Base-by-base conservation (phyloP, 2,329 filamentous ascomycete species). In the Huntiella decipiens region DNA sequence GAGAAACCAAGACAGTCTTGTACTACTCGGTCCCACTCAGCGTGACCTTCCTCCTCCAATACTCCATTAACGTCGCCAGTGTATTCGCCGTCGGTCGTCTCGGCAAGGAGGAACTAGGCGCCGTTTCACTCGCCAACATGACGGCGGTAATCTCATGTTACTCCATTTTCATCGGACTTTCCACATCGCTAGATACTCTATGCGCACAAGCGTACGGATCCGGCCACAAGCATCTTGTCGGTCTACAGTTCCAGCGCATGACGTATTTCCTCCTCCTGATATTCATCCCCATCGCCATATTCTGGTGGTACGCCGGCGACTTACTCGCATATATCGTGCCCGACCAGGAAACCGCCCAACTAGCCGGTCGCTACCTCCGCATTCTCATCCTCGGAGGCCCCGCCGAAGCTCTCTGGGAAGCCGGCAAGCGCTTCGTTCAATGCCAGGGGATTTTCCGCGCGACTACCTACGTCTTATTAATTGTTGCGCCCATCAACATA, bases 171-270 rank as follows among this genome's bases (percentile, higher is more conserved):
- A 81, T 86, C 56, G 82, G 86, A n/a, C 69, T 96, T 11, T 80
- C 86, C 1, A 96, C 88, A 4, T 84, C 80, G 52, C 67, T 96
- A 34, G 88, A 96, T 61, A 96, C 88, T 0, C 74, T 96, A 2
- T 95, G 88, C 59, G 76, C 88, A 0, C 88, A 96, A 61, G 88
- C 91, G 0, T 96, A 92, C 57, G 88, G 91, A 2, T 92, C 83
- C 1, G 88, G 88, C 0, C 82, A 81, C 58, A 92, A 82, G 57
- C 82, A 87, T 53, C 73, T 96, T 4, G 88, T 96, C 8, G 83
- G 83, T 1, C 60, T 91, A 46, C 83, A 91, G 55, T 70, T 84
- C 51, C 82, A 91, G 61, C 71, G 82, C 47, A 88, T 88, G 82
- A 66, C 82, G 1, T 80, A 69, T 56, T 87, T 91, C 56, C 68